Base-by-base conservation (phyloP, 2,329 filamentous ascomycete species). In the Fusarium devonianum region DNA sequence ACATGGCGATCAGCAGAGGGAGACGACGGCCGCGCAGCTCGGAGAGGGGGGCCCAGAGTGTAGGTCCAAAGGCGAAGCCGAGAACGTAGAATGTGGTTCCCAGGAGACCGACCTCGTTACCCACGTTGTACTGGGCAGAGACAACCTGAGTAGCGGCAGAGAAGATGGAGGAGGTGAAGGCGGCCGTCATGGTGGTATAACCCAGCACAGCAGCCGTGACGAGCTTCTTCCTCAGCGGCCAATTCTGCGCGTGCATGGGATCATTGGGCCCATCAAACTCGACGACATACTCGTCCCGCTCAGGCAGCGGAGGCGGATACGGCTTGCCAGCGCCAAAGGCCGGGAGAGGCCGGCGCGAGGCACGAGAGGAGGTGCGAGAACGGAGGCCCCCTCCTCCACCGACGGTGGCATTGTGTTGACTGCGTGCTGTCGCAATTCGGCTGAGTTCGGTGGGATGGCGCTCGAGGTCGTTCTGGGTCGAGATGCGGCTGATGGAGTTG, bases 231-330 rank as follows among this genome's bases (percentile, higher is more conserved):
- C 75, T 82, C 43, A 89, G 66, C 0, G 88, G 80, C 92, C 92
- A 96, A 69, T 96, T 96, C 73, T 93, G 89, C 1, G 90, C 88
- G 71, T 96, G 91, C 52, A 92, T 67, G 3, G 91, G 91, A 65
- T 96, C 92, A 57, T 92, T 80, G 1, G 85, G 87, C 0, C 91
- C 92, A 61, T 92, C 87, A 66, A 96, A 96, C 70, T 91, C 89
- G 32, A 92, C 89, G 0, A 92, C 88, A 66, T 92, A 93, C 57
- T 89, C 84, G 63, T 92, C 89, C 61, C 81, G 78, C 11, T 85
- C 83, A 2, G 88, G 88, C 30, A 92, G 68, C 1, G 75, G 77
- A 4, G 88, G 88, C 3, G 89, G 89, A 63, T 84, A 90, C 1
- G 85, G 78, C 72, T 91, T 92, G n/a, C 86, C 88, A 44, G 78